Conservation (phyloP, 345 rosid species). For the Sonneratia alba region DNA sequence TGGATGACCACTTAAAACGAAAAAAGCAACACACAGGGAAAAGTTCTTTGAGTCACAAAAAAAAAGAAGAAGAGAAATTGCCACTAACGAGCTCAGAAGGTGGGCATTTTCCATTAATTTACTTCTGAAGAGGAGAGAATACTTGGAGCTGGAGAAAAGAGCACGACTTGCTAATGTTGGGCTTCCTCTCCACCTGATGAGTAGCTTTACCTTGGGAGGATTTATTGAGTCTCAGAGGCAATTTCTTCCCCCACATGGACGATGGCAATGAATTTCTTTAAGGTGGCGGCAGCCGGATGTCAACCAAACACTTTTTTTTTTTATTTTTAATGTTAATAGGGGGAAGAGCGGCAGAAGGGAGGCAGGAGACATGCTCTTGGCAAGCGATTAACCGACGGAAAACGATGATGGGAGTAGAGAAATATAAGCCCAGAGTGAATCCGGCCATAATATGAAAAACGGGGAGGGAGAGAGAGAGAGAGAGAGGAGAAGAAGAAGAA, state of each 20-base stretch:
- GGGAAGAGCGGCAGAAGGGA: not conserved
- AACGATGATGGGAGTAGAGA: not conserved
- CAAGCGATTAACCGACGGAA: not conserved
- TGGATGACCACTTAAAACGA: not conserved
- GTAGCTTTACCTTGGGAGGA: not conserved
- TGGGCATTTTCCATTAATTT: not conserved
- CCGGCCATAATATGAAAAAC: not conserved
- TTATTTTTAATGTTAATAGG: not conserved
- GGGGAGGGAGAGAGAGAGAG: not conserved
- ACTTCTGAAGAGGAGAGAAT: slow-evolving; percentile 7
- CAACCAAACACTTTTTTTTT: no score
- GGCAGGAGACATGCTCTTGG: not conserved
- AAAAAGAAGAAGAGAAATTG: not conserved
- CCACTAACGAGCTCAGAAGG: not conserved
- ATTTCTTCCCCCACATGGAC: not conserved
- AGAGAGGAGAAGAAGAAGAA: not conserved
- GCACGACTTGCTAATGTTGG: slow-evolving; percentile 15
- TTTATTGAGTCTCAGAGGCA: not conserved
- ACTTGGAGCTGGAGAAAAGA: slow-evolving; percentile 16
- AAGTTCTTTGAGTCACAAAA: not conserved
- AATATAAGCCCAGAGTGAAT: not conserved
- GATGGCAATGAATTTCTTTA: not conserved
- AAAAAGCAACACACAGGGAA: not conserved
- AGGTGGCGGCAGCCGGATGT: not conserved
- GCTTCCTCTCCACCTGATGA: slow-evolving; percentile 2